Base-by-base conservation (phyloP, 495 filamentous ascomycete species). In the Tuber indicum region DNA sequence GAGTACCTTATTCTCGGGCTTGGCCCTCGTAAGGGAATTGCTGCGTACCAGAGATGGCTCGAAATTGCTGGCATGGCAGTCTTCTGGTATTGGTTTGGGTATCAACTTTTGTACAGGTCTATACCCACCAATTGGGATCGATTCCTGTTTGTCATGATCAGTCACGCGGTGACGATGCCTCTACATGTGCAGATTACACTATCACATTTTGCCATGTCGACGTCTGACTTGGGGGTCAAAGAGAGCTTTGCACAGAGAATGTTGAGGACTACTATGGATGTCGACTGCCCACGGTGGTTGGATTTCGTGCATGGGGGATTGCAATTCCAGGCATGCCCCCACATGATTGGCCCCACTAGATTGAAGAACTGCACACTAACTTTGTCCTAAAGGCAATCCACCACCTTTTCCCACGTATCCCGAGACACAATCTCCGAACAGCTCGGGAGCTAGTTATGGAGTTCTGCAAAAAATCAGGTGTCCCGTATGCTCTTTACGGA, bases 191-290 rank as follows among this genome's bases (percentile, higher is more conserved):
- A 98, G 85, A 98, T 99, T 84, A 98, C 96, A 14, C 90, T 98
- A 43, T 95, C 92, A 16, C 96, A 99, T 85, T 99, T 97, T 84
- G 93, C 94, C 75, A 99, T 98, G 96, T 94, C 91, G 78, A 98
- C 96, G 1, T 89, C 93, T 12, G 96, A 98, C 81, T 86, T 97
- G 42, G 96, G 96, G 1, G 87, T 91, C 5, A 86, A 90, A 75
- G 96, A 99, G 85, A 95, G 92, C 21, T 99, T 98, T 84, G 91
- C 96, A 3, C 96, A 99, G 86, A 93, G 92, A 85, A 98, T 98
- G 96, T 88, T 99, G 72, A 89, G 96, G 75, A 99, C 96, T 17
- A 98, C 96, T 12, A 98, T 98, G 96, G 96, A 99, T 77, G 92
- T 99, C 26, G 95, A 97, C 83, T 99, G 96, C 83, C 93, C 96